Percentiles rank a stretch among this genome's conserved stretches.
Conservation (phyloP, 768 basidiomycete genomes). For the Mycena vulgaris region DNA sequence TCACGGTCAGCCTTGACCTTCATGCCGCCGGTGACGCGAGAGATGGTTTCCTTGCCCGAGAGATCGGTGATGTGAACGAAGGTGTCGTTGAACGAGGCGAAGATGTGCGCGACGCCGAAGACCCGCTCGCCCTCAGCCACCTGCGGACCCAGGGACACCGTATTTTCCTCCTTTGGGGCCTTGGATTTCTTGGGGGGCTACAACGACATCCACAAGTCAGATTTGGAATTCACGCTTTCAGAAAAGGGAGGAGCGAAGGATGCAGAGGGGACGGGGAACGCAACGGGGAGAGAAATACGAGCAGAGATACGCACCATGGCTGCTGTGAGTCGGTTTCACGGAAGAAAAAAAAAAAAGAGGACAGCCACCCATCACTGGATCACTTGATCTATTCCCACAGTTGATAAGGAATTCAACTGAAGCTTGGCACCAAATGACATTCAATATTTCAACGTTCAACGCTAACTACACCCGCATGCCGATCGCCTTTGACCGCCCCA, state of each 20-base stretch:
- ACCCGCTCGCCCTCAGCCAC: constrained; percentile 97
- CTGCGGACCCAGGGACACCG: constrained; percentile 93
- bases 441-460: no score
- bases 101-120: constrained; percentile 99
- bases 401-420: no score
- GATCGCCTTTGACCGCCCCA: constrained; percentile 16
- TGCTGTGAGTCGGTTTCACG: no score
- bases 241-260: no score
- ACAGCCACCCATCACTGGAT: no score
- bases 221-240: neutral
- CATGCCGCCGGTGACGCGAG: constrained; percentile 99
- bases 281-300: no score
- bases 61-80: constrained; percentile 99
- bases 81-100: constrained; percentile 99
- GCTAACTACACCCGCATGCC: neutral
- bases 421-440: no score
- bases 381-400: no score
- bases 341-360: no score
- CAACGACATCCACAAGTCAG: constrained; percentile 21
- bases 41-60: constrained; percentile 99
- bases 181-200: constrained; percentile 91
- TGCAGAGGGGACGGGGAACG: no score
- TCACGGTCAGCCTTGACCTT: constrained; percentile 99
- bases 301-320: no score
- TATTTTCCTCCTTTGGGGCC: constrained; percentile 77